Evolutionary conservation across 2,329 filamentous ascomycete genomes (phyloP), one percentile per base, ranked within the genome.

Genomic region (Thelonectria blattea): DNA sequence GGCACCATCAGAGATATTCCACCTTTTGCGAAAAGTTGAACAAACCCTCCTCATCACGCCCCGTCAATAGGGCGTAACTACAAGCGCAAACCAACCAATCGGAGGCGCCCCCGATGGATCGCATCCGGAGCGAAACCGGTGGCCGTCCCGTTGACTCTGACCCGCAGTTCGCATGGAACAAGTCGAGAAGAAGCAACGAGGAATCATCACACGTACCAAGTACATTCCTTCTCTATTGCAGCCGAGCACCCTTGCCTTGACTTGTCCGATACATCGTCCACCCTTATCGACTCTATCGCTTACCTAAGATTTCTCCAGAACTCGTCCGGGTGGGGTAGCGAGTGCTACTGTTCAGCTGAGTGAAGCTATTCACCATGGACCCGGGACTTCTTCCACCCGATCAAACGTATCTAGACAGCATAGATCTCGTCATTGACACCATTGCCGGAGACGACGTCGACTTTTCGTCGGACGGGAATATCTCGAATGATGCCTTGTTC

Each of bases 11-110:
- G 27, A 30, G 27, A 10, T 7, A 30, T 30, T 10, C 27, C 27
- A 30, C 27, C 27, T 30, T 4, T 30, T 30, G 27, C 2, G 34
- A 37, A 37, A 37, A 37, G 34, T 37, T 14, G 12, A 27, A 27
- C 32, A 49, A 30, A 22, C 20, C 42, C 27, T 54, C 14, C 17
- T 41, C 18, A 24, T 47, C 34, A 53, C n/a, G 58, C 53, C 54
- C 58, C 58, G 41, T 53, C 53, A 54, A 53, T 46, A 61, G 54
- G 58, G 58, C 58, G 58, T 12, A 37, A 47, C 58, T 54, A 61
- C 58, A 61, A 54, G 58, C 27, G 50, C 45, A 27, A 3, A 3
- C 43, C 12, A 39, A 17, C 54, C 54, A 61, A 58, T 60, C 58
- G 52, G 58, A 41, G 24, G 24, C 32, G 24, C 4, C 27, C 8